Conservation (phyloP, 495 filamentous ascomycete species). For the Podospora sp. region DNA sequence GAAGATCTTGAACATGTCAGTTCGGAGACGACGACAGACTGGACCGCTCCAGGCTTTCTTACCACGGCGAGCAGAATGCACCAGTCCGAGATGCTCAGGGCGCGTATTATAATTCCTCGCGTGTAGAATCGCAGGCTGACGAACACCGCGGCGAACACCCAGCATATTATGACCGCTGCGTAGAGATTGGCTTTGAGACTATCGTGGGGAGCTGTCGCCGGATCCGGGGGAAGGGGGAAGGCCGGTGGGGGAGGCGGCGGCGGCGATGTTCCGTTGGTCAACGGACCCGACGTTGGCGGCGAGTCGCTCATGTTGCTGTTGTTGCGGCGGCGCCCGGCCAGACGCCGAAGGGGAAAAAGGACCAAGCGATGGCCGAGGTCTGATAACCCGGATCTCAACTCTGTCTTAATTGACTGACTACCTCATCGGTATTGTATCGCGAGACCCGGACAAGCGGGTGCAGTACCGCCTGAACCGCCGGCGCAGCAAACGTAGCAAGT, state of each 20-base stretch:
- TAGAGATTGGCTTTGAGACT: slow-evolving; percentile 30
- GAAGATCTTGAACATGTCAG: slow-evolving; percentile 26
- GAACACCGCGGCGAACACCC: slow-evolving; percentile 33
- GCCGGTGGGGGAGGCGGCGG: slow-evolving; percentile 14
- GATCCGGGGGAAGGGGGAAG: neutral
- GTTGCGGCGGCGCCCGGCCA: neutral
- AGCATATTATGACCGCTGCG: slow-evolving; percentile 26
- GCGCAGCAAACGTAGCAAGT: neutral
- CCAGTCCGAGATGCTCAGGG: slow-evolving; percentile 35
- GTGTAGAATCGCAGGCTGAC: slow-evolving; percentile 38
- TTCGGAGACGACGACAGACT: neutral
- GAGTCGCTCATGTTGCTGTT: slow-evolving; percentile 13
- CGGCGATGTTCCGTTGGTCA: neutral
- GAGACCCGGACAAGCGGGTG: neutral
- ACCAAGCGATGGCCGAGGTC: neutral
- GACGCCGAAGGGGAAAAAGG: neutral
- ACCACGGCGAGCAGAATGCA: slow-evolving; percentile 35
- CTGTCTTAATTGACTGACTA: neutral
- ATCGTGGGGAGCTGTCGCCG: slow-evolving; percentile 30
- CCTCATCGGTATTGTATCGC: neutral
- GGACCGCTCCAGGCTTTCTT: neutral
- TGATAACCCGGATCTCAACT: neutral
- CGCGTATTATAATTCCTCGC: slow-evolving; percentile 28
- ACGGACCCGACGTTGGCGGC: slow-evolving; percentile 1
- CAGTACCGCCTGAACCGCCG: neutral